These are phyloP conservation scores for Rhazya stricta DNA, from an alignment of 257 asterid genomes.

Conservation along the genomic window DNA sequence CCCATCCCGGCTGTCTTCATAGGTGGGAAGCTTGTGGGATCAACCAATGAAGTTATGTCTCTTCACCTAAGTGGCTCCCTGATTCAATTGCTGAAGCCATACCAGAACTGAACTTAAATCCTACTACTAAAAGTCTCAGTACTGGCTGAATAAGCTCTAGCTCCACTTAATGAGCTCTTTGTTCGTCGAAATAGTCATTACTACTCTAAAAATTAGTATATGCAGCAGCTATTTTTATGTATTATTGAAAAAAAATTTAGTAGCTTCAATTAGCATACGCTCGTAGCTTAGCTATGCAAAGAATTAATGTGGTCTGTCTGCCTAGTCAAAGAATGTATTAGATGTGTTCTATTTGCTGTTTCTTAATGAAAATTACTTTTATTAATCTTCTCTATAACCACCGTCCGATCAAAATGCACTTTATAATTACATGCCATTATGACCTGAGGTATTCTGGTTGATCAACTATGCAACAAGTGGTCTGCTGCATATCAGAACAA, in stretches of 20 bases:
- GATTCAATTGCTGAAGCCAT: conserved; percentile 22
- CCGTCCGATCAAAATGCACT: no score
- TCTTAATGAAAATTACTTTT: not conserved
- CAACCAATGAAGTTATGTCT: conserved; percentile 36
- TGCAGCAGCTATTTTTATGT: not conserved
- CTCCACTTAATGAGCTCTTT: not conserved
- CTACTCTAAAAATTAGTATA: no score
- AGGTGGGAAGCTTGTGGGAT: conserved; percentile 26
- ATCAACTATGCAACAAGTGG: no score
- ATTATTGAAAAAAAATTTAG: not conserved
- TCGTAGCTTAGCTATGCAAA: conserved; percentile 24
- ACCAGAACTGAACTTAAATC: conserved; percentile 12
- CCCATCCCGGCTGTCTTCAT: conserved; percentile 31
- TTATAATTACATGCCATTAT: no score
- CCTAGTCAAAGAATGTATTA: conserved; percentile 9
- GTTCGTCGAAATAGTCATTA: not conserved
- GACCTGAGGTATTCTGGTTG: no score
- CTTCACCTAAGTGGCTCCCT: conserved; percentile 35
- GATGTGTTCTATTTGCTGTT: conserved; percentile 1
- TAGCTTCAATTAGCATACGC: conserved; percentile 18
- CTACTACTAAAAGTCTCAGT: not conserved
- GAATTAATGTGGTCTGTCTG: conserved; percentile 9
- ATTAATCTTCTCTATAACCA: not conserved
- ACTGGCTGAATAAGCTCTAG: not conserved
- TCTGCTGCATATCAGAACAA: no score